These are phyloP conservation scores for Pleodorina starrii DNA, from an alignment of 139 green algal genomes.

Conservation along the genomic window DNA sequence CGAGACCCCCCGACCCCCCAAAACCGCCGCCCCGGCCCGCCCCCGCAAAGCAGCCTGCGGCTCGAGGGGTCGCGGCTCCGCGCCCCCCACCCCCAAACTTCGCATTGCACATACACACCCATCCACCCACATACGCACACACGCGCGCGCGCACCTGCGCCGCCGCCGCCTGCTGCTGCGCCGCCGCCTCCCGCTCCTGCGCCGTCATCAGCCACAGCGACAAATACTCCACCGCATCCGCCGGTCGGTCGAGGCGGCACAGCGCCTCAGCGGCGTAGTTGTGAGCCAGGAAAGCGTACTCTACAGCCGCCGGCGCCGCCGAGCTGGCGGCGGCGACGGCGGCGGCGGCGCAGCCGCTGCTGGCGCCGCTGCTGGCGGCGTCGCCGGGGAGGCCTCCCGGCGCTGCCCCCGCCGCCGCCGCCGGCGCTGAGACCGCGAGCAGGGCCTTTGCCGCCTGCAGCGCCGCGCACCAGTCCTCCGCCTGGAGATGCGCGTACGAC, in stretches of 20 bases:
- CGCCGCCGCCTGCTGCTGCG: neutral
- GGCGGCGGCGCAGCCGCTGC: neutral
- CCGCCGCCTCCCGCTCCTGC: slow-evolving; percentile 13
- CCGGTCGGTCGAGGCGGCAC: slow-evolving; percentile 15
- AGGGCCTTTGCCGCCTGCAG: slow-evolving; percentile 47
- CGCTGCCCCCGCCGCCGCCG: no score
- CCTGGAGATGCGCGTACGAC: slow-evolving; percentile 56
- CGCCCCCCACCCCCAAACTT: no score
- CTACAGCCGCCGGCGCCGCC: neutral
- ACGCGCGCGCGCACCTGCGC: no score
- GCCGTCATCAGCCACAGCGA: slow-evolving; percentile 31
- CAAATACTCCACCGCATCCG: slow-evolving; percentile 37
- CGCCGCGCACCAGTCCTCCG: slow-evolving; percentile 38
- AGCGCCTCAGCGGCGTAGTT: slow-evolving; percentile 46
- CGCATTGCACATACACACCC: neutral
- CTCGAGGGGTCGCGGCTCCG: no score
- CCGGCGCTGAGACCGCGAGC: neutral
- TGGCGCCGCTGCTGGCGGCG: neutral
- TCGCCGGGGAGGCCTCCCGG: no score
- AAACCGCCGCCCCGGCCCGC: no score
- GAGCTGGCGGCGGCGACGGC: neutral
- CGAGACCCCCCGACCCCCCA: no score
- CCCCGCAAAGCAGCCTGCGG: no score
- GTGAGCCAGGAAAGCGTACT: slow-evolving; percentile 15
- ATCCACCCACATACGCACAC: neutral